phyloP scores from a whole-genome alignment of 345 rosid genomes.

The Brassica cretica region DNA sequence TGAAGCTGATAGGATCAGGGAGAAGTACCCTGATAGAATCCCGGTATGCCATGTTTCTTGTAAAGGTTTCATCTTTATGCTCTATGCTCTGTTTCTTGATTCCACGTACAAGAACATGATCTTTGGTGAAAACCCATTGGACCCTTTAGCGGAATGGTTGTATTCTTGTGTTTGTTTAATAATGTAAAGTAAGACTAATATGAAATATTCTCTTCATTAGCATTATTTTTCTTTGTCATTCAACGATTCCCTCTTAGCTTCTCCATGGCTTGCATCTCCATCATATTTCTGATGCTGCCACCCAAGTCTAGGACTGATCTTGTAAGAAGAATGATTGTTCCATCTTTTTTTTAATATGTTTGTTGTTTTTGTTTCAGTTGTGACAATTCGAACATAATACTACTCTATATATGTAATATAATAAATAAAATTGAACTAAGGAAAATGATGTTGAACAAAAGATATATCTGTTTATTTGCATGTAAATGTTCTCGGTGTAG shows the following conservation, averaged over 20 bases:
- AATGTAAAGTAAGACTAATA: conserved; percentile 26
- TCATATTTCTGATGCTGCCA: neutral
- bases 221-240: neutral
- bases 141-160: neutral
- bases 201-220: neutral
- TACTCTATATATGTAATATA: conserved; percentile 9
- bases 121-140: neutral
- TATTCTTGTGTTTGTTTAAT: neutral
- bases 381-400: conserved; percentile 34
- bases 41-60: conserved; percentile 48
- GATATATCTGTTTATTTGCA: no score
- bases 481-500: no score
- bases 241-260: no score
- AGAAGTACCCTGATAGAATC: conserved; percentile 70
- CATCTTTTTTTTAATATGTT: neutral
- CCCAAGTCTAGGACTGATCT: conserved; percentile 42
- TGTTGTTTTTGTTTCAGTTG: conserved; percentile 29
- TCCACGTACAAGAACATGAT: neutral
- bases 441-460: no score
- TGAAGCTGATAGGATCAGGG: conserved; percentile 74
- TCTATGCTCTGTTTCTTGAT: neutral
- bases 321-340: neutral
- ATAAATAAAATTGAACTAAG: neutral
- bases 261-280: no score
- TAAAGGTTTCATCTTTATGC: conserved; percentile 30